These are phyloP conservation scores for Drechmeria coniospora DNA, from an alignment of 2,329 filamentous ascomycete genomes.

Conservation along the genomic window DNA sequence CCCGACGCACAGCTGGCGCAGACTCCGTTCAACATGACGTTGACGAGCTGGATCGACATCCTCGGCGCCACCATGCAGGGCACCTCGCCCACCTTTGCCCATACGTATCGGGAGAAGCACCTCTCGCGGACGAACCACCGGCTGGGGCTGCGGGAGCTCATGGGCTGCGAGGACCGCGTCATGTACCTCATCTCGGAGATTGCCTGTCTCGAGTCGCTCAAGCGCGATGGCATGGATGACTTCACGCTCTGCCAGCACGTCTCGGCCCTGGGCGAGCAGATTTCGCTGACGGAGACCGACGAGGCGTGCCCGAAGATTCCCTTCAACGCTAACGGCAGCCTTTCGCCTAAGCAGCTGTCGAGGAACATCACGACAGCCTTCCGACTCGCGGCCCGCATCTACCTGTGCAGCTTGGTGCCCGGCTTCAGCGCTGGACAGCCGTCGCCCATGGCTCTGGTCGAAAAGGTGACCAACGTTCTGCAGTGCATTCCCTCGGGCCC, in stretches of 20 bases:
- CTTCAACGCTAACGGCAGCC: constrained; percentile 54
- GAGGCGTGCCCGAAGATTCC: constrained; percentile 42
- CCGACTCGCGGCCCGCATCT: constrained; percentile 83
- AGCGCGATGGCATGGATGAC: constrained; percentile 68
- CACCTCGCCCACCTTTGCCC: constrained; percentile 71
- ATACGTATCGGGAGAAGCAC: constrained; percentile 92
- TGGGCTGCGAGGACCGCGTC: constrained; percentile 93
- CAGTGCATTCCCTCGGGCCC: constrained; percentile 69
- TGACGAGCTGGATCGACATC: constrained; percentile 93
- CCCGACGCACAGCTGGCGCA: constrained; percentile 35
- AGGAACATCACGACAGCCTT: constrained; percentile 84
- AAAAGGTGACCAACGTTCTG: constrained; percentile 62
- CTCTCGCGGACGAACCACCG: constrained; percentile 47
- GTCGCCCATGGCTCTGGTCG: constrained; percentile 61
- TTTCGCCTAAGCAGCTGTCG: constrained; percentile 70
- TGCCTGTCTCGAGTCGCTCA: constrained; percentile 83
- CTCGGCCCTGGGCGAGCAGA: constrained; percentile 70
- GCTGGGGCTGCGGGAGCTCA: constrained; percentile 72
- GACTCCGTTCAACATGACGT: constrained; percentile 86
- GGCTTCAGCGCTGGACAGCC: constrained; percentile 64
- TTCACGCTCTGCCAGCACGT: constrained; percentile 81
- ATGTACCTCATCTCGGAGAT: constrained; percentile 99
- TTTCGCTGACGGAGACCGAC: constrained; percentile 61
- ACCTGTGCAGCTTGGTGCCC: constrained; percentile 89
- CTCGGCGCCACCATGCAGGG: constrained; percentile 87